phyloP scores from a whole-genome alignment of 2,329 filamentous ascomycete species.

The Colletotrichum nymphaeae region DNA sequence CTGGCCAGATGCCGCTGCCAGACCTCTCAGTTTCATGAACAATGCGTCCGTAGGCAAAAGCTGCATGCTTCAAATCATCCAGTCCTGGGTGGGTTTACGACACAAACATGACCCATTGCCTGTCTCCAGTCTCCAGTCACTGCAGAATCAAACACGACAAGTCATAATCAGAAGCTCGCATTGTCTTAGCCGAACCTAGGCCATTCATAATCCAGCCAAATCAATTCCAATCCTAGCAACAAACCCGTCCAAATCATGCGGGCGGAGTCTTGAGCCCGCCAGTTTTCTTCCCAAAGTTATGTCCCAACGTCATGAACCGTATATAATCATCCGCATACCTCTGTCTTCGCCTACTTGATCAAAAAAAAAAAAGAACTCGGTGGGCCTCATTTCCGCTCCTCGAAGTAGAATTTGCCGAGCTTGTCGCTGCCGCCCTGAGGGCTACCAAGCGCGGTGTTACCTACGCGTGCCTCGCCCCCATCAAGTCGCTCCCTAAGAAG shows the following conservation, averaged over 20 bases:
- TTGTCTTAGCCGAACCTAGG: conserved; percentile 24
- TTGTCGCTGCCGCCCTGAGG: conserved; percentile 57
- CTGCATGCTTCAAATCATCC: too few relatives aligned
- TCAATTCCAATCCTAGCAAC: neutral
- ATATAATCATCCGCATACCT: neutral
- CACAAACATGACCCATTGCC: too few relatives aligned
- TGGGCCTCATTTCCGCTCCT: conserved; percentile 53
- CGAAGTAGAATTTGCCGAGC: conserved; percentile 71
- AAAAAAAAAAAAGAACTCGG: neutral
- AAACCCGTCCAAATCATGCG: conserved; percentile 19
- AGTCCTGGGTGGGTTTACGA: too few relatives aligned
- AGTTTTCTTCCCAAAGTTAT: neutral
- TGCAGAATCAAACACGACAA: too few relatives aligned
- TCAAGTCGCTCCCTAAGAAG: conserved; percentile 72
- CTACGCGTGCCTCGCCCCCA: conserved; percentile 56
- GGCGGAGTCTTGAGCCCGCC: neutral
- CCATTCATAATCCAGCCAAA: conserved; percentile 10
- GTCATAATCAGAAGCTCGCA: conserved; percentile 5
- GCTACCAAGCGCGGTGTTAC: conserved; percentile 53
- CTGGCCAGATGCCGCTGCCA: too few relatives aligned
- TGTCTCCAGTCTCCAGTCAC: too few relatives aligned
- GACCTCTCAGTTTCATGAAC: too few relatives aligned
- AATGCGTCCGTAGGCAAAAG: too few relatives aligned
- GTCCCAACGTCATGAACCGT: neutral
- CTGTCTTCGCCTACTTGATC: neutral